Evolutionary conservation across 441 rosid species (phyloP).

Genomic region (Populus trichocarpa): DNA sequence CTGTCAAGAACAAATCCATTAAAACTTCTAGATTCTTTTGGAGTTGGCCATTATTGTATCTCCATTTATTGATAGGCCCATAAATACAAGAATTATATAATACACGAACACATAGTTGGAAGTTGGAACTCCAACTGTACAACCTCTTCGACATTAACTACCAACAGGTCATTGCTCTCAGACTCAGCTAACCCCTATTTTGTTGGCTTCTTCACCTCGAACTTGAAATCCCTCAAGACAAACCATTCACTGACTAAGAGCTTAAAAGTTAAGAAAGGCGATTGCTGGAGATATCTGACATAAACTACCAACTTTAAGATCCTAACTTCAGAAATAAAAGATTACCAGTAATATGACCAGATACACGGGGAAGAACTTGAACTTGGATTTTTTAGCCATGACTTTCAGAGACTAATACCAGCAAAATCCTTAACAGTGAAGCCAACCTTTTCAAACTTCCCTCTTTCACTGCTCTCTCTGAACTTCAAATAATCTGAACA

Average conservation of each 20-base stretch:
- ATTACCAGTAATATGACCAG: neutral
- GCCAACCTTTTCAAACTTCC: slow-evolving; percentile 53
- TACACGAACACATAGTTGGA: slow-evolving; percentile 7
- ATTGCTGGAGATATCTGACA: no score
- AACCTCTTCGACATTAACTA: slow-evolving; percentile 12
- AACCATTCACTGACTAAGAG: no score
- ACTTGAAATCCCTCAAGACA: neutral
- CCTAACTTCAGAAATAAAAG: neutral
- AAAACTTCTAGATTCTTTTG: no score
- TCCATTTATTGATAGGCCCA: neutral
- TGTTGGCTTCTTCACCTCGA: neutral
- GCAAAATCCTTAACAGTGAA: slow-evolving; percentile 55
- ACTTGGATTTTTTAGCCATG: neutral
- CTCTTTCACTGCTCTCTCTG: slow-evolving; percentile 44
- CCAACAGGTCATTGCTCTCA: slow-evolving; percentile 11
- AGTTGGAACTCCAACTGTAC: slow-evolving; percentile 17
- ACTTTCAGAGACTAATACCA: slow-evolving; percentile 18
- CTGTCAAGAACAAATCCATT: no score
- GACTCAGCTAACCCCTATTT: neutral
- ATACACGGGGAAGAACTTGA: neutral
- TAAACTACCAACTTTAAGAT: neutral
- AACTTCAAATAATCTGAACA: slow-evolving; percentile 48
- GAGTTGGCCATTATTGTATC: neutral
- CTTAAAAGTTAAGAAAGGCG: no score
- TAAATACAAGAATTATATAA: slow-evolving; percentile 6